A percentile compares a stretch with the other conserved stretches of the same genome.
phyloP scores from a whole-genome alignment of 192 early-diverging fungal genomes.

The Backusella australiensis region DNA sequence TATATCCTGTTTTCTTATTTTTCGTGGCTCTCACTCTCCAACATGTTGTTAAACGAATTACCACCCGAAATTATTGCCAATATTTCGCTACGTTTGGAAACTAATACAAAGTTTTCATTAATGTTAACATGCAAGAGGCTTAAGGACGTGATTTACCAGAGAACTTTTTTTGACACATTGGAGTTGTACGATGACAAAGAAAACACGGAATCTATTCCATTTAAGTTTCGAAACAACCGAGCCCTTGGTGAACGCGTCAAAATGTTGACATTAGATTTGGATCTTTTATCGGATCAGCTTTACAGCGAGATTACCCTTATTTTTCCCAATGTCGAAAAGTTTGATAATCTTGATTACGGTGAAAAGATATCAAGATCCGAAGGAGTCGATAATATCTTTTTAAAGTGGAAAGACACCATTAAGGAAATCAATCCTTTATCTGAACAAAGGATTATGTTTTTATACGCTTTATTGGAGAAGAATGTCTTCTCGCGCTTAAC shows the following conservation, averaged over 20 bases:
- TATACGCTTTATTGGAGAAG: not conserved
- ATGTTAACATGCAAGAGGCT: not conserved
- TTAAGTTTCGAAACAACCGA: not conserved
- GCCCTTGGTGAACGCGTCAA: not conserved
- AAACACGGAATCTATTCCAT: not conserved
- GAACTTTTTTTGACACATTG: no score
- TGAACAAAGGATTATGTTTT: not conserved
- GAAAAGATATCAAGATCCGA: not conserved
- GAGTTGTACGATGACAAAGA: no score
- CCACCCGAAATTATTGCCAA: not conserved
- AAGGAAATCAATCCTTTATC: not conserved
- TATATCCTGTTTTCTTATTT: no score
- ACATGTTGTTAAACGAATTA: not conserved
- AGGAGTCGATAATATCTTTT: not conserved
- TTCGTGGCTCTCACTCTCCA: no score
- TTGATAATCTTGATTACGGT: not conserved
- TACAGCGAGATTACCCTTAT: not conserved
- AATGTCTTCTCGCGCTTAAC: not conserved
- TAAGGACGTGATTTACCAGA: no score
- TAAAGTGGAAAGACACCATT: not conserved
- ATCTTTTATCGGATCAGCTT: not conserved
- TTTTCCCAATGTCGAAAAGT: not conserved
- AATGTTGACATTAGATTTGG: not conserved
- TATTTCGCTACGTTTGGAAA: not conserved
- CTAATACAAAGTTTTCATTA: not conserved